Conservation (phyloP, 148 eudicot genomes). For the Fallopia convolvulus region DNA sequence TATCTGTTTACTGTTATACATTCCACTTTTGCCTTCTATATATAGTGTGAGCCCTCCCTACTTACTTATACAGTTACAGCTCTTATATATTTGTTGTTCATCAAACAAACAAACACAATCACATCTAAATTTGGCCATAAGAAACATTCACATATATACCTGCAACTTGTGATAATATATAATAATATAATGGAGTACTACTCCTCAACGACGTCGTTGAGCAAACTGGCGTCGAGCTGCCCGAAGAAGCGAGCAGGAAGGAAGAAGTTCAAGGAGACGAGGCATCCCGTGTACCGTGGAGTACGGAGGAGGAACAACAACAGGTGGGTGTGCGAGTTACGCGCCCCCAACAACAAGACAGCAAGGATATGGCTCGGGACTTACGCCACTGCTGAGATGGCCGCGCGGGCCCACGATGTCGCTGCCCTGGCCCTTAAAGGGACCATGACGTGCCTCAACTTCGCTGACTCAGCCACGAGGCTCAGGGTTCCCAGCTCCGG, state of each 20-base stretch:
- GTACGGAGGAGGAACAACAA: slow-evolving; percentile 12
- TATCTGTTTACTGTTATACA: neutral
- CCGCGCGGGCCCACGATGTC: slow-evolving; percentile 37
- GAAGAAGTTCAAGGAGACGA: slow-evolving; percentile 17
- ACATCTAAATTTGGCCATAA: neutral
- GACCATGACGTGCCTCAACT: neutral
- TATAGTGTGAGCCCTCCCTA: neutral
- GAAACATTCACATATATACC: too few relatives aligned
- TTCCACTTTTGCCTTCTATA: neutral
- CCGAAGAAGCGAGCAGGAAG: slow-evolving; percentile 15
- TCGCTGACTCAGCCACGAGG: slow-evolving; percentile 7
- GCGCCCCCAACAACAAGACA: slow-evolving; percentile 8
- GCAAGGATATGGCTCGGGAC: slow-evolving; percentile 18
- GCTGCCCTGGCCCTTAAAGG: slow-evolving; percentile 32
- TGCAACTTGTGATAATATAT: too few relatives aligned
- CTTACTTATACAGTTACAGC: neutral
- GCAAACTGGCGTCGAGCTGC: slow-evolving; percentile 5
- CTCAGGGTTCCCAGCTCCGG: neutral
- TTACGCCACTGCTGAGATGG: slow-evolving; percentile 24
- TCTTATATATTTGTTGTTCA: neutral
- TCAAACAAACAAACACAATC: neutral
- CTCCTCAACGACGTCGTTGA: too few relatives aligned
- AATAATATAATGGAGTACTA: too few relatives aligned
- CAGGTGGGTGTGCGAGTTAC: slow-evolving; percentile 23
- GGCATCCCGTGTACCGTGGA: slow-evolving; percentile 24